A percentile compares a stretch with the other conserved stretches of the same genome.
Evolutionary conservation across 2,329 filamentous ascomycete species (phyloP).

Genomic region (Fusarium camptoceras): DNA sequence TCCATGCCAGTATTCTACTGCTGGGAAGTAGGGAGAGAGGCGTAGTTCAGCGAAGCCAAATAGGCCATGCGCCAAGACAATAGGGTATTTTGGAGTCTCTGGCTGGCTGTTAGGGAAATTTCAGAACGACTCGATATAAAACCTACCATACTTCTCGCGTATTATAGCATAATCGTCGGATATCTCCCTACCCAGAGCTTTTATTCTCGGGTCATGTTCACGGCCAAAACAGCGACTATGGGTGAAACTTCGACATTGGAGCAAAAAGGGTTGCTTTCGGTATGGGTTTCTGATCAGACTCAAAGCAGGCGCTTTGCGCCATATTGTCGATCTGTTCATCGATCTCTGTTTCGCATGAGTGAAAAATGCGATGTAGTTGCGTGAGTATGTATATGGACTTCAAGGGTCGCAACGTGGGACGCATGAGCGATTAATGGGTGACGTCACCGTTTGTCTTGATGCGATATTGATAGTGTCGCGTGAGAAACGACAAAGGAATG

Average conservation of each 20-base stretch:
- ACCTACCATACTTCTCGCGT: conserved; percentile 58
- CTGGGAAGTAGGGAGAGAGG: conserved; percentile 63
- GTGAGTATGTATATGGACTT: conserved; percentile 2
- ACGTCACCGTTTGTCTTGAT: conserved; percentile 35
- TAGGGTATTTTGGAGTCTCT: conserved; percentile 69
- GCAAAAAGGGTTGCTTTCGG: conserved; percentile 12
- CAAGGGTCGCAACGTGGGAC: neutral
- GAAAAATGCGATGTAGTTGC: neutral
- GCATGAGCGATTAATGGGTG: conserved; percentile 15
- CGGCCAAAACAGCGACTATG: conserved; percentile 18
- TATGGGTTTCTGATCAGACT: neutral
- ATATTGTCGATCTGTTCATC: conserved; percentile 37
- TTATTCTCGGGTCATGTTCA: conserved; percentile 55
- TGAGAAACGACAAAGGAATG: neutral
- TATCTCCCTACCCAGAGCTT: conserved; percentile 57
- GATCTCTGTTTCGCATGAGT: conserved; percentile 28
- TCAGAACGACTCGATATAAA: no score
- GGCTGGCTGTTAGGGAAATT: neutral
- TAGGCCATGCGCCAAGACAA: conserved; percentile 74
- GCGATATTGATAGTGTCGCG: neutral
- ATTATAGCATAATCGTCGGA: conserved; percentile 61
- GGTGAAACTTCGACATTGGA: conserved; percentile 27
- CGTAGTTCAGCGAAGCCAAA: conserved; percentile 71
- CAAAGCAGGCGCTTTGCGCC: conserved; percentile 25
- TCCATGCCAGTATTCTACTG: conserved; percentile 73